These are phyloP conservation scores for Chrysoporthe austroafricana DNA, from an alignment of 2,329 filamentous ascomycete species.

Conservation along the genomic window DNA sequence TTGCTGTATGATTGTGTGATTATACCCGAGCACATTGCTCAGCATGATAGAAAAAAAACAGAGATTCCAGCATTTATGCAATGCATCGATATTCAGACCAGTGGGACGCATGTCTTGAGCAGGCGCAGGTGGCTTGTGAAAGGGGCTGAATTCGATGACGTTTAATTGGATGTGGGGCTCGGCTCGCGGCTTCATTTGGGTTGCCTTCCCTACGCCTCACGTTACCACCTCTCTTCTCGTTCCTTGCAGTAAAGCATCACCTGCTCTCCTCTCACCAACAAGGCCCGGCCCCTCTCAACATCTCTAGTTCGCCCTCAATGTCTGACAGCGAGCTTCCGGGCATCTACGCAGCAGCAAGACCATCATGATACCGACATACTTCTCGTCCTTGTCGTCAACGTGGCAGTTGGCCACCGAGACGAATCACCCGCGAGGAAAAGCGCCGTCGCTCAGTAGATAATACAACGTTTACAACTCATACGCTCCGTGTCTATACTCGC, in stretches of 20 bases:
- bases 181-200: conserved; percentile 18
- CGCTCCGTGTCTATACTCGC: not conserved
- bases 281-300: not conserved
- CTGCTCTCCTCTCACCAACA: conserved; percentile 3
- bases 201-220: conserved; percentile 13
- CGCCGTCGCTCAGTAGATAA: conserved; percentile 25
- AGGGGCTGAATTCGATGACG: conserved; percentile 18
- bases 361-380: conserved; percentile 29
- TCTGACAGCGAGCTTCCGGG: conserved; percentile 14
- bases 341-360: conserved; percentile 20
- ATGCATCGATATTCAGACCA: not conserved
- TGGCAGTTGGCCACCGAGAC: conserved; percentile 27
- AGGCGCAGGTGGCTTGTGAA: not conserved
- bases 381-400: conserved; percentile 26
- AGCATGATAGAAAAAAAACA: conserved; percentile 14
- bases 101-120: not conserved
- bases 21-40: conserved; percentile 29
- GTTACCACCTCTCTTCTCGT: not conserved
- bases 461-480: not conserved
- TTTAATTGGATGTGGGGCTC: conserved; percentile 29
- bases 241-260: conserved; percentile 1
- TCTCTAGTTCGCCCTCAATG: conserved; percentile 23
- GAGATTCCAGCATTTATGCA: conserved; percentile 1
- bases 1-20: conserved; percentile 19
- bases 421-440: conserved; percentile 11